Conservation (phyloP, 2,329 filamentous ascomycete genomes). For the Aspergillus neotritici region DNA sequence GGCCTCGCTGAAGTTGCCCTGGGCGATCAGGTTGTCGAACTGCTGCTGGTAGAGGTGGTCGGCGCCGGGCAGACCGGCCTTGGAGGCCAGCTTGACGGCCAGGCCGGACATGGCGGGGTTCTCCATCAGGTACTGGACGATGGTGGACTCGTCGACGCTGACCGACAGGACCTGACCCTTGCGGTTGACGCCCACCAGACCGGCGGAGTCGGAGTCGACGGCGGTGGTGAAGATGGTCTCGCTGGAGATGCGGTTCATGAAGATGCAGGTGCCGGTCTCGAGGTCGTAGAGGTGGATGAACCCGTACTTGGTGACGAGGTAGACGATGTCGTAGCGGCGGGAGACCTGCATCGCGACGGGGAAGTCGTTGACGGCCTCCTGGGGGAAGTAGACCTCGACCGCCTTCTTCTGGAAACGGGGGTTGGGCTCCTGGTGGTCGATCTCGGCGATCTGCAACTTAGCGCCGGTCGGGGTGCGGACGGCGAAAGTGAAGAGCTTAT, state of each 20-base stretch:
- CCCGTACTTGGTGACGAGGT: slow-evolving; percentile 96
- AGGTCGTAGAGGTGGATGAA: slow-evolving; percentile 99
- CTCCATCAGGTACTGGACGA: slow-evolving; percentile 92
- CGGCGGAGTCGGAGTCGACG: slow-evolving; percentile 73
- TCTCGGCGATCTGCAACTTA: slow-evolving; percentile 96
- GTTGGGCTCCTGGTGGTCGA: slow-evolving; percentile 87
- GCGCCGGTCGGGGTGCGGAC: slow-evolving; percentile 83
- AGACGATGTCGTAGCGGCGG: slow-evolving; percentile 91
- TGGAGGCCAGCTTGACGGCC: slow-evolving; percentile 91
- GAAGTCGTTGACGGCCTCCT: slow-evolving; percentile 94
- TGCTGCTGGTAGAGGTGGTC: slow-evolving; percentile 89
- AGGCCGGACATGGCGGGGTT: slow-evolving; percentile 91
- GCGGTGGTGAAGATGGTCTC: slow-evolving; percentile 98
- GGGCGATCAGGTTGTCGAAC: slow-evolving; percentile 79
- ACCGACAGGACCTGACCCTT: slow-evolving; percentile 96
- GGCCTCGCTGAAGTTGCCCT: slow-evolving; percentile 77
- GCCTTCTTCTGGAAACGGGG: slow-evolving; percentile 90
- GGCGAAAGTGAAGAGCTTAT: slow-evolving; percentile 94
- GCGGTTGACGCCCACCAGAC: slow-evolving; percentile 91
- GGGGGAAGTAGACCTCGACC: slow-evolving; percentile 95
- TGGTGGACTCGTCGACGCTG: slow-evolving; percentile 81
- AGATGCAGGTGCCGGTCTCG: slow-evolving; percentile 90
- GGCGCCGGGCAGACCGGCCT: slow-evolving; percentile 86
- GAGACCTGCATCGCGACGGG: slow-evolving; percentile 97
- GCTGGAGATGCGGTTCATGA: slow-evolving; percentile 99